Percentiles rank a stretch among this genome's conserved stretches.
Conservation (phyloP, 2,329 filamentous ascomycete species). For the Penicillium sp. region DNA sequence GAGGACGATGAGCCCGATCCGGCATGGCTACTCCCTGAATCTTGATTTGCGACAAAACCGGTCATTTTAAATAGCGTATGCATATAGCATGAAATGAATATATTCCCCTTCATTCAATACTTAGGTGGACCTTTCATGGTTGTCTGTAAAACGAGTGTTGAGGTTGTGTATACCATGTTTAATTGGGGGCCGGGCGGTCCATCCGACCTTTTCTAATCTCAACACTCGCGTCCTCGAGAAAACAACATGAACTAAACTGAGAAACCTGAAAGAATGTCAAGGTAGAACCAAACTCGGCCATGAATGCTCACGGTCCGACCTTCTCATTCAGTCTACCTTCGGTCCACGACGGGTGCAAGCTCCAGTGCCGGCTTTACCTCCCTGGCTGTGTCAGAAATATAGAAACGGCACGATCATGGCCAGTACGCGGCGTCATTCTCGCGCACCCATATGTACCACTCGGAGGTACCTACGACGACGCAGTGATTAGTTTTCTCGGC, state of each 20-base stretch:
- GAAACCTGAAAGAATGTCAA: not conserved
- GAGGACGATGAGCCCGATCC: slow-evolving; percentile 45
- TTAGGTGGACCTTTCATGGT: not conserved
- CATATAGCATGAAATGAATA: not conserved
- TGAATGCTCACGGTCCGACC: slow-evolving; percentile 33
- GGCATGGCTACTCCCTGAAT: slow-evolving; percentile 31
- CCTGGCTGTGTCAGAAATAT: slow-evolving; percentile 40
- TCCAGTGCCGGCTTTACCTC: slow-evolving; percentile 82
- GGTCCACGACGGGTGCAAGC: slow-evolving; percentile 66
- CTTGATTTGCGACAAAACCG: slow-evolving; percentile 4
- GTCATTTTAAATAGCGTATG: not conserved
- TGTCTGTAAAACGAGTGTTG: not conserved
- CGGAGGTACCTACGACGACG: slow-evolving; percentile 80
- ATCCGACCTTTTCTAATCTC: not conserved
- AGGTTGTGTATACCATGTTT: not conserved
- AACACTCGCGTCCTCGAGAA: slow-evolving; percentile 1
- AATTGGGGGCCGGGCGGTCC: not conserved
- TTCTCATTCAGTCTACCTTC: slow-evolving; percentile 74
- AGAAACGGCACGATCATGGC: slow-evolving; percentile 26
- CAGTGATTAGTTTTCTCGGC: slow-evolving; percentile 63
- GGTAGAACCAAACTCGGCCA: slow-evolving; percentile 3
- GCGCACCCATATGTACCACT: slow-evolving; percentile 89
- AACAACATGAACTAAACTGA: not conserved
- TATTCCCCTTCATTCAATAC: not conserved
- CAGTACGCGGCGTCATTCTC: slow-evolving; percentile 57